These are phyloP conservation scores for Venturia oleaginea DNA, from an alignment of 2,329 filamentous ascomycete genomes.

Conservation along the genomic window DNA sequence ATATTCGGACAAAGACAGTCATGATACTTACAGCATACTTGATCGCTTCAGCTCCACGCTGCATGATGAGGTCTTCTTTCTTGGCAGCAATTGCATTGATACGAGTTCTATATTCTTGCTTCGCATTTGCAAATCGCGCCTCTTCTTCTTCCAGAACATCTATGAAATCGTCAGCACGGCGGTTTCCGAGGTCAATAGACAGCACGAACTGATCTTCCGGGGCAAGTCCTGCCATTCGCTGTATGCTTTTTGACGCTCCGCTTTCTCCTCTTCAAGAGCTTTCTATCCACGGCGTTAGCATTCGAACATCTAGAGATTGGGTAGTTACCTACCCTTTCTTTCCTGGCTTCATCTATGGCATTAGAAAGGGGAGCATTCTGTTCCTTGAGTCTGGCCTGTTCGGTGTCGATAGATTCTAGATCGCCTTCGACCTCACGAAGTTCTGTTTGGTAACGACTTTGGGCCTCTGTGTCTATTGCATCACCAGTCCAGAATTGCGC, in stretches of 20 bases:
- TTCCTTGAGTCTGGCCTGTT: constrained; percentile 33
- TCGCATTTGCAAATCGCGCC: neutral
- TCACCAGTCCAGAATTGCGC: constrained; percentile 70
- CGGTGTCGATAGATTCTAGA: constrained; percentile 28
- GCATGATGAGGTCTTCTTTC: constrained; percentile 5
- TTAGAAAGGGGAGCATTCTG: constrained; percentile 10
- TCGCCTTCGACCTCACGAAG: constrained; percentile 36
- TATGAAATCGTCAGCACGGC: neutral
- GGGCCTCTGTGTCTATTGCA: constrained; percentile 59
- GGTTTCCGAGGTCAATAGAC: neutral
- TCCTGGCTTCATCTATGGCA: neutral
- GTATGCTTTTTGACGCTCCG: constrained; percentile 25
- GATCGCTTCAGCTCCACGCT: constrained; percentile 35
- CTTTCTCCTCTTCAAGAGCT: constrained; percentile 18
- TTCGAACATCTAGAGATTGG: neutral
- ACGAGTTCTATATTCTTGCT: neutral
- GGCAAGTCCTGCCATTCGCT: constrained; percentile 11
- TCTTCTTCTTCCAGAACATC: constrained; percentile 16
- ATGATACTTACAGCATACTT: constrained; percentile 42
- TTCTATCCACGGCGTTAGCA: neutral
- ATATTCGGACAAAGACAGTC: constrained; percentile 17
- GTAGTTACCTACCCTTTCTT: neutral
- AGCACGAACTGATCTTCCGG: constrained; percentile 11
- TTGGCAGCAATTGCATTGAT: constrained; percentile 17
- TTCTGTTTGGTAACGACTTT: constrained; percentile 42